These are phyloP conservation scores for Cardiosporidium cionae DNA, from an alignment of 169 alveolate genomes.

Conservation along the genomic window DNA sequence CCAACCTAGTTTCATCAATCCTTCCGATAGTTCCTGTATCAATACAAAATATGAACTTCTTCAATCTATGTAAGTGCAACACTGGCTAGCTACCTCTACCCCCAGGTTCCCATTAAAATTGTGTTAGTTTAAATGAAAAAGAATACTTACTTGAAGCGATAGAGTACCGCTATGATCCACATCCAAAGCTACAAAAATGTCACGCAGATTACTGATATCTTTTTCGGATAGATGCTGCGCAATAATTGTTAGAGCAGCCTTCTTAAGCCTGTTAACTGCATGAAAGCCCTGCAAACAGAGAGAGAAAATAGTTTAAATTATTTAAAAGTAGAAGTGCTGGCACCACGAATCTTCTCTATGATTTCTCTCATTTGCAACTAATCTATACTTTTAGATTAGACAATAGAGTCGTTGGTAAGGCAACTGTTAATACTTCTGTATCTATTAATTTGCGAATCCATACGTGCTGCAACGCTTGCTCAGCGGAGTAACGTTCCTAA, in stretches of 20 bases:
- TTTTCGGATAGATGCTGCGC: constrained; percentile 59
- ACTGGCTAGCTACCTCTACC: no score
- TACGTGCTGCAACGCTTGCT: constrained; percentile 47
- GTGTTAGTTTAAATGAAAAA: no score
- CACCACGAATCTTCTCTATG: no score
- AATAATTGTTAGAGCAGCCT: constrained; percentile 61
- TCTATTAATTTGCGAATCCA: constrained; percentile 45
- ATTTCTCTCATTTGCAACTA: background rate
- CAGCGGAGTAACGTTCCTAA: constrained; percentile 33
- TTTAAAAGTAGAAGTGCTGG: background rate
- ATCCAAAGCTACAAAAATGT: constrained; percentile 46
- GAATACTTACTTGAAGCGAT: constrained; percentile 29
- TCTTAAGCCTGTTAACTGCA: constrained; percentile 56
- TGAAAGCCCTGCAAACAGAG: constrained; percentile 38
- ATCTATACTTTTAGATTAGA: constrained; percentile 13
- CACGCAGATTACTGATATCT: constrained; percentile 42
- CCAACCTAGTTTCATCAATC: constrained; percentile 40
- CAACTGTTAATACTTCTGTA: constrained; percentile 18
- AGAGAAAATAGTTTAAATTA: background rate
- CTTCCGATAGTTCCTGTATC: constrained; percentile 39
- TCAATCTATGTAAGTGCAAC: no score
- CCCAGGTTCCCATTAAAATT: no score
- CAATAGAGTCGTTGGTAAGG: constrained; percentile 27
- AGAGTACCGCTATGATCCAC: constrained; percentile 53
- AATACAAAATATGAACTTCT: no score